Percentiles rank a stretch among this genome's conserved stretches.
These are phyloP conservation scores for Exsudoporus floridanus DNA, from an alignment of 1,284 basidiomycete species.

Conservation along the genomic window DNA sequence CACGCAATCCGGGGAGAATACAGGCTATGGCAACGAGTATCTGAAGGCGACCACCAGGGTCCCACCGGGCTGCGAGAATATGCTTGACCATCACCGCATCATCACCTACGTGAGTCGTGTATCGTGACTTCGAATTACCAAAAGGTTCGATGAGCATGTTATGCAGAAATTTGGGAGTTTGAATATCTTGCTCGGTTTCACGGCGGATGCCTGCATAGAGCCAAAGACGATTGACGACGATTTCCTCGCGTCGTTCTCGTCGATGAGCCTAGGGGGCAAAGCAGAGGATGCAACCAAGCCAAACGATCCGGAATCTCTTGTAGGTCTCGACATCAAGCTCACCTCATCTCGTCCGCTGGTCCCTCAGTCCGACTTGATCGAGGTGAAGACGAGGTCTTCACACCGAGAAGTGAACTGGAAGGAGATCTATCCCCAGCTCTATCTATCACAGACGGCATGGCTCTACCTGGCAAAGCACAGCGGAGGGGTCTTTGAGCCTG, in stretches of 20 bases:
- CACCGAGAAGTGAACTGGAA: conserved; percentile 36
- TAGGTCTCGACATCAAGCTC: conserved; percentile 15
- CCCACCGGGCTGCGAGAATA: conserved; percentile 33
- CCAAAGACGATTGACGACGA: conserved; percentile 20
- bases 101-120: conserved; percentile 38
- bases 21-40: conserved; percentile 38
- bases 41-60: conserved; percentile 30
- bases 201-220: conserved; percentile 34
- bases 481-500: conserved; percentile 32
- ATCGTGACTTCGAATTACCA: neutral
- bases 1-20: conserved; percentile 1
- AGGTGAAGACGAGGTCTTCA: conserved; percentile 40
- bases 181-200: conserved; percentile 35
- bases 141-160: neutral
- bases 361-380: conserved; percentile 40
- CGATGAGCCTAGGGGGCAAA: conserved; percentile 20
- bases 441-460: conserved; percentile 41
- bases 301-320: neutral
- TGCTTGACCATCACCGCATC: conserved; percentile 38
- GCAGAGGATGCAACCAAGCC: neutral
- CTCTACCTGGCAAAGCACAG: conserved; percentile 39
- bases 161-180: conserved; percentile 34
- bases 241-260: conserved; percentile 30
- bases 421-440: conserved; percentile 42
- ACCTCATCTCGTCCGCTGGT: conserved; percentile 22